phyloP scores from a whole-genome alignment of 768 basidiomycete species.

The Tephrocybe sp. region DNA sequence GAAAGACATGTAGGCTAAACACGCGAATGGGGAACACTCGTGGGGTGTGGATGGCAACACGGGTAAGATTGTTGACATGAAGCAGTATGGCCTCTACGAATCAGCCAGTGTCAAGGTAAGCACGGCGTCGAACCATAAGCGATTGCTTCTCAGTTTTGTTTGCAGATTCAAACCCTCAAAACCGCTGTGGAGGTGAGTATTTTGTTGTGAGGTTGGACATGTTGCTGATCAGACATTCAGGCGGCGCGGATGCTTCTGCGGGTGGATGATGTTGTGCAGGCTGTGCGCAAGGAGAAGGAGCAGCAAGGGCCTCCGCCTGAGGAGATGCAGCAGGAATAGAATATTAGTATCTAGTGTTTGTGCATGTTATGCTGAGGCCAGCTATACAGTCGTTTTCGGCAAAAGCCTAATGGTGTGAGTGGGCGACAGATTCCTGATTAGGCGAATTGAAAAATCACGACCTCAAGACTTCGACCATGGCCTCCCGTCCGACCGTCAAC shows the following conservation, averaged over 20 bases:
- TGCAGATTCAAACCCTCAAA: conserved; percentile 89
- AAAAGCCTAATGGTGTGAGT: conserved; percentile 36
- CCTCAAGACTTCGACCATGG: conserved; percentile 68
- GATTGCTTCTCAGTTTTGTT: background rate
- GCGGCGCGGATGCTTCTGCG: conserved; percentile 89
- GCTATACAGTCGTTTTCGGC: conserved; percentile 40
- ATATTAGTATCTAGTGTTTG: too few relatives aligned
- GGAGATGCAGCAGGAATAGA: conserved; percentile 42
- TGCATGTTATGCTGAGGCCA: background rate
- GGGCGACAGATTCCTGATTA: conserved; percentile 19
- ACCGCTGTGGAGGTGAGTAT: conserved; percentile 85
- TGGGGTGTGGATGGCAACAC: conserved; percentile 97
- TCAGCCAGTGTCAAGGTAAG: conserved; percentile 91
- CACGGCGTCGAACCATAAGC: background rate
- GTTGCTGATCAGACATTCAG: conserved; percentile 30
- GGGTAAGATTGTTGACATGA: conserved; percentile 96
- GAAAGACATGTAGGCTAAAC: conserved; percentile 72
- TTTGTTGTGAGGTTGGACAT: background rate
- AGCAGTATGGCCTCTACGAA: conserved; percentile 89
- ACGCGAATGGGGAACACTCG: conserved; percentile 85
- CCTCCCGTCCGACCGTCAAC: conserved; percentile 90
- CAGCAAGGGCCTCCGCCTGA: conserved; percentile 52
- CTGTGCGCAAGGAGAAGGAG: conserved; percentile 73
- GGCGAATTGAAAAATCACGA: conserved; percentile 28
- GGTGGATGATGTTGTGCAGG: conserved; percentile 93